A percentile compares a stretch with the other conserved stretches of the same genome.
Evolutionary conservation across 441 rosid species (phyloP).

Genomic region (Brassica balearica): DNA sequence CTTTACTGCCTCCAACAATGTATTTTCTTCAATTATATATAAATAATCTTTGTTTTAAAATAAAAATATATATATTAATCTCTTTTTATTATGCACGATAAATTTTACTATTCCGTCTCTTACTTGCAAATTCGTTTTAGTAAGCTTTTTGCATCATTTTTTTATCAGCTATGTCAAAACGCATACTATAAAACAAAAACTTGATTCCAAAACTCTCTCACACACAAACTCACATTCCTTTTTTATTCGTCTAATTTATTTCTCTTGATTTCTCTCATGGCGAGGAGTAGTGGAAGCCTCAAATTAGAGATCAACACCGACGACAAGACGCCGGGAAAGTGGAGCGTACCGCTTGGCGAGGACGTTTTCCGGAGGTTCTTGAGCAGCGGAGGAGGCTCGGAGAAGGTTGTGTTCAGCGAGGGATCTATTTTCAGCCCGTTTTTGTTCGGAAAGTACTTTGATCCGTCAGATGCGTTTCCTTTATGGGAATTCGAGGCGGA

Average conservation of each 20-base stretch:
- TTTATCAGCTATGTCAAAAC: neutral
- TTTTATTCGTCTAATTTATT: conserved; percentile 45
- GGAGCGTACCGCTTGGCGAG: conserved; percentile 69
- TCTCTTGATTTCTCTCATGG: conserved; percentile 45
- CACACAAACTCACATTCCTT: conserved; percentile 45
- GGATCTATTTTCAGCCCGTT: conserved; percentile 84
- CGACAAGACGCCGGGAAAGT: conserved; percentile 69
- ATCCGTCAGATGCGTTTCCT: conserved; percentile 94
- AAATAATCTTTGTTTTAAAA: no score
- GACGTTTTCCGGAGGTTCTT: conserved; percentile 63
- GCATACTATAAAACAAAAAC: conserved; percentile 47
- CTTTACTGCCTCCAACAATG: neutral
- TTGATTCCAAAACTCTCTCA: conserved; percentile 56
- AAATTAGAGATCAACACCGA: conserved; percentile 62
- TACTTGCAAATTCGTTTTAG: neutral
- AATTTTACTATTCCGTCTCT: neutral
- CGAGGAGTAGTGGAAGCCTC: conserved; percentile 44
- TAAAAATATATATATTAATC: neutral
- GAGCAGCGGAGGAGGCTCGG: conserved; percentile 35
- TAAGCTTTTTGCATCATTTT: neutral
- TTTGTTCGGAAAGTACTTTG: conserved; percentile 85
- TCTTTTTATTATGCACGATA: neutral
- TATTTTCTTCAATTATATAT: neutral
- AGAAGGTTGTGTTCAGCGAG: conserved; percentile 70
- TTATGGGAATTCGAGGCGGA: conserved; percentile 88